Evolutionary conservation across 164 flowering plant genomes (phyloP).

Genomic region (Chimonanthus salicifolius): DNA sequence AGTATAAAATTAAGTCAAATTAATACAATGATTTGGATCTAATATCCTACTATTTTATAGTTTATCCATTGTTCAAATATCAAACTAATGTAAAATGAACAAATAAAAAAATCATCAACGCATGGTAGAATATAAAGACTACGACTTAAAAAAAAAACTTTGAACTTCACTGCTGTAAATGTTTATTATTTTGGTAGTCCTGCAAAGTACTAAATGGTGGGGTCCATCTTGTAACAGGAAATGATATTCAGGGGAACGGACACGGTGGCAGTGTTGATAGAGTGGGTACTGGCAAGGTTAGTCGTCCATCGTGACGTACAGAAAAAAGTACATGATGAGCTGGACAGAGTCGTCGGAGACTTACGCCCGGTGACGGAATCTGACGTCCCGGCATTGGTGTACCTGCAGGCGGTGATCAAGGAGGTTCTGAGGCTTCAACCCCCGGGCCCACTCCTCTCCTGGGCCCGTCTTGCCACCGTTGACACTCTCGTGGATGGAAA

Average conservation of each 20-base stretch:
- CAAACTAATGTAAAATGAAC: too few relatives aligned
- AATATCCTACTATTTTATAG: too few relatives aligned
- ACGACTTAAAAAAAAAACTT: too few relatives aligned
- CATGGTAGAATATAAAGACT: too few relatives aligned
- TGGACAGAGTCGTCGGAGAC: constrained; percentile 28
- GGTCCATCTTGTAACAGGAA: constrained; percentile 11
- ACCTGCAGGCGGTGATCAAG: constrained; percentile 42
- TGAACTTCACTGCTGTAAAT: too few relatives aligned
- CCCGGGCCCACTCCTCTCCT: constrained; percentile 62
- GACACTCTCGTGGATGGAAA: constrained; percentile 58
- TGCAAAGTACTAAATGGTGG: background rate
- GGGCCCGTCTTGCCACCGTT: constrained; percentile 48
- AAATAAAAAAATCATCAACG: too few relatives aligned
- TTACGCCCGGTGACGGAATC: constrained; percentile 30
- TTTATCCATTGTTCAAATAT: too few relatives aligned
- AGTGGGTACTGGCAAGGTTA: constrained; percentile 33
- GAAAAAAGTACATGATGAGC: constrained; percentile 23
- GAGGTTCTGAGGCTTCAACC: constrained; percentile 51
- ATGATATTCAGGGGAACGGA: constrained; percentile 42
- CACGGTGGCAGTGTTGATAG: constrained; percentile 30
- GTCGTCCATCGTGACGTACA: constrained; percentile 26
- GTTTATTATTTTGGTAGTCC: background rate
- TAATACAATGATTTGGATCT: too few relatives aligned
- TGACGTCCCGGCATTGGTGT: constrained; percentile 34
- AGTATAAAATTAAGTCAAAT: too few relatives aligned